These are phyloP conservation scores for Lasiodiplodia gonubiensis DNA, from an alignment of 2,329 filamentous ascomycete species.

Conservation along the genomic window DNA sequence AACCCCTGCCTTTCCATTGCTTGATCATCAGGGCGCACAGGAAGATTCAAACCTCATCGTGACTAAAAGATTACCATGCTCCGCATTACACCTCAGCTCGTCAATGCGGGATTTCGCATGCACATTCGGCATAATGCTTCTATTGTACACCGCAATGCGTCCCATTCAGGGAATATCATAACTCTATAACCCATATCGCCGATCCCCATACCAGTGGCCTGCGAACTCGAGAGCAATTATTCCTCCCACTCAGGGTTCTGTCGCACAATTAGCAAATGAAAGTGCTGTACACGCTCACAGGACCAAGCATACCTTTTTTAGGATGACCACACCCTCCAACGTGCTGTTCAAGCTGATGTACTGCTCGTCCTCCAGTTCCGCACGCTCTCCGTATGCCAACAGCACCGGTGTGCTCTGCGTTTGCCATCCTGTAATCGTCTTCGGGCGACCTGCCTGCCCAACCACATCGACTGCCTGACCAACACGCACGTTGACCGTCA, in stretches of 20 bases:
- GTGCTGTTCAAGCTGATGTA: conserved; percentile 91
- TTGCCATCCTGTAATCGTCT: conserved; percentile 99
- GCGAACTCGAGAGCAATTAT: conserved; percentile 29
- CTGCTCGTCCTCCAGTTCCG: conserved; percentile 96
- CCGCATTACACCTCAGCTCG: neutral
- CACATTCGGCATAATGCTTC: conserved; percentile 20
- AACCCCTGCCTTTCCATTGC: conserved; percentile 26
- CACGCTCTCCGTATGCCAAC: conserved; percentile 90
- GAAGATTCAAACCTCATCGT: neutral
- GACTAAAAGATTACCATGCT: conserved; percentile 1
- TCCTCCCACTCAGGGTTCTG: conserved; percentile 56
- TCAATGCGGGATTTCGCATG: neutral
- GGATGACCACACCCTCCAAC: conserved; percentile 91
- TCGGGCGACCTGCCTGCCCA: conserved; percentile 92
- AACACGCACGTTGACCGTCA: conserved; percentile 95
- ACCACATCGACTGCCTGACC: conserved; percentile 98
- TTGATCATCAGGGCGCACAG: conserved; percentile 2
- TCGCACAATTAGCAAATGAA: conserved; percentile 29
- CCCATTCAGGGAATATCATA: conserved; percentile 13
- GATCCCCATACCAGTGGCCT: neutral
- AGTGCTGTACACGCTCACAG: neutral
- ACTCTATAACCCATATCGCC: conserved; percentile 23
- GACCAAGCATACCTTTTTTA: conserved; percentile 79
- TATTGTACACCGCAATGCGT: conserved; percentile 21
- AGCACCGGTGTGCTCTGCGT: conserved; percentile 99